Evolutionary conservation across 2,329 filamentous ascomycete species (phyloP).

Genomic region (Exophiala lecanii-corni): DNA sequence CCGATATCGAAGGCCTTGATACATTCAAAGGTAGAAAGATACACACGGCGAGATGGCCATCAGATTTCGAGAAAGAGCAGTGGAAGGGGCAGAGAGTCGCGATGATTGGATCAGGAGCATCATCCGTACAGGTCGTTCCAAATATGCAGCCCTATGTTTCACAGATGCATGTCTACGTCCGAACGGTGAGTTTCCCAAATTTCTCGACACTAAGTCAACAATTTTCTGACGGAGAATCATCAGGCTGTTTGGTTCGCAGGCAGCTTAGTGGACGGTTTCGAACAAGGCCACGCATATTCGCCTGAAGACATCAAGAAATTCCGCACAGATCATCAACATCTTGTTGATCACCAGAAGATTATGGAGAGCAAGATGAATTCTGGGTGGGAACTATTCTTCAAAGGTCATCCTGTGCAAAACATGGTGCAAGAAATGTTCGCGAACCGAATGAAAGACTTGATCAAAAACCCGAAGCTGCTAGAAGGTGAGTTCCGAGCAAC

Average conservation of each 20-base stretch:
- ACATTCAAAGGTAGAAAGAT: conserved; percentile 41
- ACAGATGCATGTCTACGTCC: conserved; percentile 43
- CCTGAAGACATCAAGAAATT: conserved; percentile 37
- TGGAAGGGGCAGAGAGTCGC: conserved; percentile 41
- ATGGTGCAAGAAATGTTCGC: conserved; percentile 34
- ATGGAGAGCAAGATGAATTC: conserved; percentile 45
- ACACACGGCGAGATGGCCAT: conserved; percentile 40
- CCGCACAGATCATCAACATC: conserved; percentile 32
- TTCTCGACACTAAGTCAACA: too few species aligned
- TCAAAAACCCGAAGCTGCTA: conserved; percentile 47
- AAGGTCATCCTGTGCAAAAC: conserved; percentile 38
- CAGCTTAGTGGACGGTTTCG: too few species aligned
- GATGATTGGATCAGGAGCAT: conserved; percentile 42
- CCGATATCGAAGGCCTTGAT: conserved; percentile 39
- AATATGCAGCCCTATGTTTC: conserved; percentile 40
- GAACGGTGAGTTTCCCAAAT: too few species aligned
- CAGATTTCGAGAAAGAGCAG: conserved; percentile 39
- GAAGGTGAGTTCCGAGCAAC: too few species aligned
- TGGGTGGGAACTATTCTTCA: conserved; percentile 44
- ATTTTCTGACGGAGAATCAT: too few species aligned
- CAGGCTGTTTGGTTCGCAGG: too few species aligned
- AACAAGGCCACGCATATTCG: conserved; percentile 40
- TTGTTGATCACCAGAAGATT: conserved; percentile 41
- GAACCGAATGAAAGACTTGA: conserved; percentile 44
- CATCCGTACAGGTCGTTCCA: conserved; percentile 42